Evolutionary conservation across 2,329 filamentous ascomycete species (phyloP), one percentile per base, ranked within the genome.

Genomic region (Helotiales sp.): DNA sequence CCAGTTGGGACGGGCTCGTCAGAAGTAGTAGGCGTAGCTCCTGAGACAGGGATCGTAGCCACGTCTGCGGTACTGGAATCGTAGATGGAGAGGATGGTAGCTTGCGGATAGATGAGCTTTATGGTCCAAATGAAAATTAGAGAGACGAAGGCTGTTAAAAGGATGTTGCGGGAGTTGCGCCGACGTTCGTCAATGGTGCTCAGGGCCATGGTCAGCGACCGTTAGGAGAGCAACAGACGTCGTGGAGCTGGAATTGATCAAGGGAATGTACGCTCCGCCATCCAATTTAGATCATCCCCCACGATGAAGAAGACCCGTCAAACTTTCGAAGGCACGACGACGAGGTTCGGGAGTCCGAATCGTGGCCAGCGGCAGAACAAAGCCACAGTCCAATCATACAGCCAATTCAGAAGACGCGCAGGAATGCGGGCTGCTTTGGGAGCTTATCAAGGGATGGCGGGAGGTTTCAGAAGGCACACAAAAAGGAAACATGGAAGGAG

Each of bases 91-190:
- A 66, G 29, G 2, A 66, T 29, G 17, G 64, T 64, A 15, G 58
- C 51, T 53, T 65, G 61, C 2, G 67, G 67, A 34, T 60, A 58
- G 4, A 52, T 61, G 13, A 70, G 54, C 30, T 68, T 68, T 24
- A 67, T 27, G 1, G 57, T 63, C 66, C 66, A 70, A 22, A 69
- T 61, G 7, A 64, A 13, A 19, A 70, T 36, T 13, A 70, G 63
- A 10, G 65, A 29, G 12, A 64, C 7, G 46, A 69, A 60, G 3
- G 67, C 62, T 19, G 58, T 49, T 17, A 67, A 57, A 12, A 69
- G 31, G 29, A 68, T 60, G 24, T 66, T 67, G 22, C 63, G 61
- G 27, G 59, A 63, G 56, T 51, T 64, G 36, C 67, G 64, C 33
- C 56, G 58, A n/a, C 62, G 63, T 17, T 66, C 62, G 33, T 70